Base-by-base conservation (phyloP, 2,329 filamentous ascomycete species). In the Furcasterigmium furcatum region DNA sequence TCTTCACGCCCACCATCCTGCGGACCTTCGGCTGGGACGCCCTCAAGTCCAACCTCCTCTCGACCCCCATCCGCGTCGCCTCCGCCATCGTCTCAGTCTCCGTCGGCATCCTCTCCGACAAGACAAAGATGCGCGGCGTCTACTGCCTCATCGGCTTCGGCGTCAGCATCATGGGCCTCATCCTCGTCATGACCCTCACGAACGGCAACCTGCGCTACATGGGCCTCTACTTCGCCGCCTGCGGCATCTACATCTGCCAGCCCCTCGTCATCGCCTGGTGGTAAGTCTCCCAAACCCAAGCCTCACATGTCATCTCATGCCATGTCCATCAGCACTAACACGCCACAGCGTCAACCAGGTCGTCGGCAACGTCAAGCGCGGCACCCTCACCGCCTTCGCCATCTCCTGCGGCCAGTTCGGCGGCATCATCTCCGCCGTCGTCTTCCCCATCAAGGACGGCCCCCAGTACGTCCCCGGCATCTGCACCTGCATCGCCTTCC, bases 331-430 rank as follows among this genome's bases (percentile, higher is more conserved):
- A 12, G 2, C 13, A 5, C 13, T 25, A 19, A 41, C 9, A 18
- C 9, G 10, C 10, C 9, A 18, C 40, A 50, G 49, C 19, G 46
- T 53, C 32, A 71, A 76, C 59, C 74, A 77, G 49, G 58, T 74
- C 4, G 66, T 71, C 13, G 70, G 68, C 8, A 71, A 65, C 43
- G 71, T 70, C 35, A 77, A 76, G 54, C 65, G 68, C 43, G 69
- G 72, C 18, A 67, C 68, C 5, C 65, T 67, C 1, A 71, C 71
- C 29, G 72, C 70, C 0, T 67, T 74, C 52, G 70, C 72, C 44
- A 71, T 73, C 19, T 65, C 62, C 5, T 64, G 72, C 34, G 72
- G 72, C 0, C 74, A 75, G 57, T 18, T 66, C 25, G 64, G 58
- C n/a, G 63, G 63, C 21, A 58, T 60, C 46, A 54, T 59, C 46